Percentiles rank a stretch among this genome's conserved stretches.
Evolutionary conservation across 306 rosid species (phyloP).

Genomic region (Ceratonia siliqua): DNA sequence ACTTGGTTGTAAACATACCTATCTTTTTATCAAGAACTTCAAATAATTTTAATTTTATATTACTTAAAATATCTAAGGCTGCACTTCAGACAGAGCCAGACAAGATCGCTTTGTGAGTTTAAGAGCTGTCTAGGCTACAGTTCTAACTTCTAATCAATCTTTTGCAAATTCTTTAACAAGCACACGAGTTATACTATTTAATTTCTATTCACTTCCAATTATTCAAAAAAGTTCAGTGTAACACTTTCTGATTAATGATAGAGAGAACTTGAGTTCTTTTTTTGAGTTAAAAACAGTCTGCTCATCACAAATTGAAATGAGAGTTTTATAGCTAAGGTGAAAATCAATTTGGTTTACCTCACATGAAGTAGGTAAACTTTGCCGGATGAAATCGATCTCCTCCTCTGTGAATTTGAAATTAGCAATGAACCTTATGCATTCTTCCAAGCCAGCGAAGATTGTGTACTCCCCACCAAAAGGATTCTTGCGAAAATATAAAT

Average conservation of each 20-base stretch:
- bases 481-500: constrained; percentile 93
- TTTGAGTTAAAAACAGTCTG: neutral
- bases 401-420: constrained; percentile 82
- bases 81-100: neutral
- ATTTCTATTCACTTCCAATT: constrained; percentile 3
- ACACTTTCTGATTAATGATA: neutral
- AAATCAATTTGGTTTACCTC: constrained; percentile 59
- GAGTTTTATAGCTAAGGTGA: neutral
- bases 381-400: constrained; percentile 70
- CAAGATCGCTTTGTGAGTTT: neutral
- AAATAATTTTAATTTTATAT: neutral
- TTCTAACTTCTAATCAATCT: neutral
- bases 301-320: neutral
- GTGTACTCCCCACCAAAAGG: constrained; percentile 99
- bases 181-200: constrained; percentile 3
- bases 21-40: neutral
- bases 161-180: neutral
- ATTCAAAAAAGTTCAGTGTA: neutral
- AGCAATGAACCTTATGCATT: constrained; percentile 86
- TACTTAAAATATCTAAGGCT: constrained; percentile 2
- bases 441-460: constrained; percentile 92
- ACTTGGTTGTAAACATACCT: neutral
- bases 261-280: constrained; percentile 2
- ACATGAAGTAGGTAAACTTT: constrained; percentile 69
- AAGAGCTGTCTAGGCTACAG: neutral